These are phyloP conservation scores for Peronospora destructor DNA, from an alignment of 352 stramenopile species.

Conservation along the genomic window DNA sequence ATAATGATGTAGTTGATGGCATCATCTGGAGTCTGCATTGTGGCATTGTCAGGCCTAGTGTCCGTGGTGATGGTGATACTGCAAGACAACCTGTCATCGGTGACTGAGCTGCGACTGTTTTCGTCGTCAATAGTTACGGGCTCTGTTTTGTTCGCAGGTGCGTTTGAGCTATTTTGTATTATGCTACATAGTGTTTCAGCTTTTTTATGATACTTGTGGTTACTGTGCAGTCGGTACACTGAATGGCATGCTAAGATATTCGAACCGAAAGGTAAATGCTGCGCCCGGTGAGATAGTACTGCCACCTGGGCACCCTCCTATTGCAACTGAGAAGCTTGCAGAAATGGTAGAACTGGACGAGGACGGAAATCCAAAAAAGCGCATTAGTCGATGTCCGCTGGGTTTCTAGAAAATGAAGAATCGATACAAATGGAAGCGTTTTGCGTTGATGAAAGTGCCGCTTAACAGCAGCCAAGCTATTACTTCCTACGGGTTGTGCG, in stretches of 20 bases:
- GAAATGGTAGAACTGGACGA: constrained; percentile 36
- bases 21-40: constrained; percentile 38
- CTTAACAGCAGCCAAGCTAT: constrained; percentile 4
- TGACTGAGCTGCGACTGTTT: constrained; percentile 60
- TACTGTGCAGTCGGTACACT: constrained; percentile 30
- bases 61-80: constrained; percentile 43
- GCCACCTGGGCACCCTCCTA: constrained; percentile 30
- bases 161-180: neutral
- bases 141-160: constrained; percentile 47
- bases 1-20: constrained; percentile 21
- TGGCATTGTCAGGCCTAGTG: constrained; percentile 47
- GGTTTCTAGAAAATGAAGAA: constrained; percentile 32
- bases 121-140: constrained; percentile 55
- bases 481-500: constrained; percentile 37
- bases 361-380: constrained; percentile 41
- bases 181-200: neutral
- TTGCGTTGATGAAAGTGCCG: constrained; percentile 1
- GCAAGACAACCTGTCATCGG: constrained; percentile 37
- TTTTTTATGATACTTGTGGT: neutral
- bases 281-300: constrained; percentile 30
- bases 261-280: constrained; percentile 28
- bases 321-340: constrained; percentile 31
- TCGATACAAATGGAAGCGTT: neutral
- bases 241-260: constrained; percentile 41
- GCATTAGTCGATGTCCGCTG: constrained; percentile 53